Conservation (phyloP, 805 yeast genomes). For the Hemisphaericaspora nanyangensis region DNA sequence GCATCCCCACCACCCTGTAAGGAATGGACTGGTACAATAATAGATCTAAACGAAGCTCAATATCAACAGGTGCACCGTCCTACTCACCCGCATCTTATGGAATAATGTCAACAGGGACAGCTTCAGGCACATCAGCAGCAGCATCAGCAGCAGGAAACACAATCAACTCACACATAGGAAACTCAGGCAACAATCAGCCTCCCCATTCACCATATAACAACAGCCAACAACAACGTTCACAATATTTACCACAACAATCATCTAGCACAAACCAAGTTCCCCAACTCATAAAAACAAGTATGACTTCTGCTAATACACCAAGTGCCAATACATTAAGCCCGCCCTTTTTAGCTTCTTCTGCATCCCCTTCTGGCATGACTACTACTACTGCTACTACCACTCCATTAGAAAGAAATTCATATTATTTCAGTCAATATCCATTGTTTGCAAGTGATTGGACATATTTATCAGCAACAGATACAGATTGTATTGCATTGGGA, state of each 20-base stretch:
- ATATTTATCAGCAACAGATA: conserved; percentile 17
- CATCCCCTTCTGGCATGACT: neutral
- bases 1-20: neutral
- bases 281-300: neutral
- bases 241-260: neutral
- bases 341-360: neutral
- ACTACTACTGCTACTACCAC: neutral
- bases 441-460: conserved; percentile 37
- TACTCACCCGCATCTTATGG: conserved; percentile 8
- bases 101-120: conserved; percentile 3
- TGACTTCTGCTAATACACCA: neutral
- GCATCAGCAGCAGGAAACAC: neutral
- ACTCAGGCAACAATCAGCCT: neutral
- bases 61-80: conserved; percentile 2
- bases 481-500: conserved; percentile 60
- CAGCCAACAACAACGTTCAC: conserved; percentile 3
- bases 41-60: conserved; percentile 8
- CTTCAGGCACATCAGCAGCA: neutral
- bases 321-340: conserved; percentile 1
- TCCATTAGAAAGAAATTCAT: conserved; percentile 17
- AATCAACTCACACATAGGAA: neutral
- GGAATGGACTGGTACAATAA: conserved; percentile 11
- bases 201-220: conserved; percentile 5
- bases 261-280: neutral
- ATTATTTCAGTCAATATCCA: conserved; percentile 26